A percentile compares a stretch with the other conserved stretches of the same genome.
phyloP scores from a whole-genome alignment of 2,329 filamentous ascomycete species.

The Elsinoe arachidis region DNA sequence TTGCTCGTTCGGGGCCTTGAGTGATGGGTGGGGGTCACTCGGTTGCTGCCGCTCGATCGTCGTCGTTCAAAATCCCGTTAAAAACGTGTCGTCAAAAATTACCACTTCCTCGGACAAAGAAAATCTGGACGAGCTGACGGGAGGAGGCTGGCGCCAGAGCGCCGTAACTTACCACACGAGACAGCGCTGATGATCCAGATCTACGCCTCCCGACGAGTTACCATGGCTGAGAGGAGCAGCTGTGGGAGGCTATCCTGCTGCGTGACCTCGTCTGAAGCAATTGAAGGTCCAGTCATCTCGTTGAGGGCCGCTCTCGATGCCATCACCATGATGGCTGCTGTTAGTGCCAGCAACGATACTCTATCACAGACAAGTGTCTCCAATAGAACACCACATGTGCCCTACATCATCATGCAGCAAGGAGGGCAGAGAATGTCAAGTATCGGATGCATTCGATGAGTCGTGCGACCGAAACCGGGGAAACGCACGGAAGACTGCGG shows the following conservation, averaged over 20 bases:
- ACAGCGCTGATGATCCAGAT: not conserved
- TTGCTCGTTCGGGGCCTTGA: not conserved
- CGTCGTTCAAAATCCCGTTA: not conserved
- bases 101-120: not conserved
- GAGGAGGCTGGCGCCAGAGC: not conserved
- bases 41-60: not conserved
- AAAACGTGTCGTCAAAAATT: constrained; percentile 1
- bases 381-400: not conserved
- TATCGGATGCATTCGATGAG: not conserved
- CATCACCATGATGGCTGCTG: constrained; percentile 1
- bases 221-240: not conserved
- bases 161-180: not conserved
- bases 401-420: constrained; percentile 4
- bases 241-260: not conserved
- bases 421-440: not conserved
- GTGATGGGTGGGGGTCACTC: not conserved
- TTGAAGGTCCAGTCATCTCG: not conserved
- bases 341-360: not conserved
- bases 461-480: not conserved
- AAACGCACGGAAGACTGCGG: not conserved
- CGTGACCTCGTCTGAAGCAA: constrained; percentile 5
- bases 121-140: not conserved
- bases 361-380: not conserved
- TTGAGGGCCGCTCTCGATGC: not conserved
- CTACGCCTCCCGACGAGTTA: not conserved